Evolutionary conservation across 139 green algal genomes (phyloP), one percentile per base, ranked within the genome.

Genomic region (Micromonas pusilla): DNA sequence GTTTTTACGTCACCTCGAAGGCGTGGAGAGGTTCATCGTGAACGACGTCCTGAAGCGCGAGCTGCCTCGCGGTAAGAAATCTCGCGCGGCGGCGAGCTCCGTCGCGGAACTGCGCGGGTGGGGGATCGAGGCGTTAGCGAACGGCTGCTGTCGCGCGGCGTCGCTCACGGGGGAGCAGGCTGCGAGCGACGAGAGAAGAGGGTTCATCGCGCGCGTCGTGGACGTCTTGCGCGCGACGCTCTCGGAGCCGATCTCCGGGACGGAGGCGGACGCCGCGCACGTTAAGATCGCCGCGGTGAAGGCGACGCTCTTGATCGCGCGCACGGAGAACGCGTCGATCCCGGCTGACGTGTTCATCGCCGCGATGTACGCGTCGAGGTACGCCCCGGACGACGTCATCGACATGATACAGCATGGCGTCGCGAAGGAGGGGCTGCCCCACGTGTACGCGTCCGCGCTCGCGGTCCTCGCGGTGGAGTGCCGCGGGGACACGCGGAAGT

Each of bases 71-170:
- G 30, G 65, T 23, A 25, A 13, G 2, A 39, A 52, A 26, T 32
- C 65, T 33, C 26, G 32, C 65, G 65, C 26, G 32, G 26, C 33
- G 25, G 60, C 32, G 60, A 72, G 65, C 28, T 32, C 32, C 33
- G 4, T 72, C 13, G 65, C 65, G 65, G 3, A 52, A 23, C 4
- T 72, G 33, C 65, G 38, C 23, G 26, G n/a, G n/a, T 52, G 33
- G 3, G 65, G 65, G 23, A 45, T 72, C n/a, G 38, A 72, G 65
- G 30, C 65, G n/a, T 33, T 72, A 3, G 28, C 65, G 26, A 72
- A 52, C 3, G 65, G 26, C 28, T 57, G 45, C 45, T 23, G 9
- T 9, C n/a, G n/a, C n/a, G n/a, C n/a, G n/a, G n/a, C n/a, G n/a
- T n/a, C 45, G 45, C 45, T 57, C 45, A 26, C 65, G 3, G 65